phyloP scores from a whole-genome alignment of 2,329 filamentous ascomycete genomes.

The Stachybotrys elegans region DNA sequence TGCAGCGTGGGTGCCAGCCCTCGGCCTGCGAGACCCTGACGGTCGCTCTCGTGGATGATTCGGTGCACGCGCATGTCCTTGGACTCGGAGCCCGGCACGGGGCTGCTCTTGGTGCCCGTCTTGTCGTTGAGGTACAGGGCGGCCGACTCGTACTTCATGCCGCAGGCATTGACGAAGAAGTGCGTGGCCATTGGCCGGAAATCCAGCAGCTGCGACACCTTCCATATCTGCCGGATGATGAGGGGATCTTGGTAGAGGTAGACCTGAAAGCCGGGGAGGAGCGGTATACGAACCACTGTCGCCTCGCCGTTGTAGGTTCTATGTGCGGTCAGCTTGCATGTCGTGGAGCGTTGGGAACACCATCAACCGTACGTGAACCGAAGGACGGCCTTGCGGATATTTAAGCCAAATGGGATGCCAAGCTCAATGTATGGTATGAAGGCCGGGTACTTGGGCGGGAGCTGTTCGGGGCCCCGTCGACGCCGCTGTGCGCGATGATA shows the following conservation, averaged over 20 bases:
- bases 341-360: neutral
- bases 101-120: neutral
- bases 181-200: neutral
- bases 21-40: neutral
- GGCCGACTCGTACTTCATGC: neutral
- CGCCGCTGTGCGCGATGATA: neutral
- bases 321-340: neutral
- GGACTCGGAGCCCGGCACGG: neutral
- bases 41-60: neutral
- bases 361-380: neutral
- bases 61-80: neutral
- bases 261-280: neutral
- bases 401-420: neutral
- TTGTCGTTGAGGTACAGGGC: neutral
- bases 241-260: neutral
- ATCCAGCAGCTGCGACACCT: neutral
- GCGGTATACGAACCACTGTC: neutral
- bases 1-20: constrained; percentile 1
- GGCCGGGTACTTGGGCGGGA: neutral
- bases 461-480: neutral
- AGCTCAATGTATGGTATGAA: neutral
- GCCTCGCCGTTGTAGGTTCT: neutral
- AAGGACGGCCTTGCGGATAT: neutral
- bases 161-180: neutral
- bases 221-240: neutral